These are phyloP conservation scores for Ascobolus immersus DNA, from an alignment of 495 filamentous ascomycete species.

Conservation along the genomic window DNA sequence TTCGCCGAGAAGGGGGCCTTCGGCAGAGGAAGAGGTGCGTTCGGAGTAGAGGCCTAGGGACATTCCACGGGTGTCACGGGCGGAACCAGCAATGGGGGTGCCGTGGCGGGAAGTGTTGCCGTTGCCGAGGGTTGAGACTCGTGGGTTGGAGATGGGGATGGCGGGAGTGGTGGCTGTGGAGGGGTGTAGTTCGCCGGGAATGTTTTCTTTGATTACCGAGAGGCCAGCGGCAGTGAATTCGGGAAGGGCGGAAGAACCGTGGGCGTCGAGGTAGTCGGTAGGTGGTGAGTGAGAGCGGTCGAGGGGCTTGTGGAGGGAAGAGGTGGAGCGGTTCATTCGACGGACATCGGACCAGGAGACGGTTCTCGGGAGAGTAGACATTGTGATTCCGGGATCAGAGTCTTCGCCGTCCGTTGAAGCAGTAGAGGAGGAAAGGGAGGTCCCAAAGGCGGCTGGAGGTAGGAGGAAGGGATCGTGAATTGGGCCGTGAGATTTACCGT, in stretches of 20 bases:
- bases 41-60: not conserved
- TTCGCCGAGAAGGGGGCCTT: not conserved
- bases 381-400: not conserved
- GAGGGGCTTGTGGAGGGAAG: not conserved
- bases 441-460: slow-evolving; percentile 11
- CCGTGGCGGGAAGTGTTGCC: not conserved
- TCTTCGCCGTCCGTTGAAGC: slow-evolving; percentile 12
- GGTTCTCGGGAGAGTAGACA: not conserved
- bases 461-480: slow-evolving; percentile 6
- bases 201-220: not conserved
- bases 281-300: not conserved
- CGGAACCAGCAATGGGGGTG: not conserved
- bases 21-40: not conserved
- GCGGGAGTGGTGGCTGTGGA: not conserved
- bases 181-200: not conserved
- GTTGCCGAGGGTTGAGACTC: not conserved
- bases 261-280: not conserved
- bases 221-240: not conserved
- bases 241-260: not conserved
- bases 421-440: slow-evolving; percentile 10
- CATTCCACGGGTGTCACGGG: not conserved
- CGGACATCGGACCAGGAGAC: not conserved
- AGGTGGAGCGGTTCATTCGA: not conserved
- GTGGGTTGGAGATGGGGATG: not conserved
- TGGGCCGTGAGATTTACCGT: no score